These are phyloP conservation scores for carrot (Daucus carota) DNA, from an alignment of 129 eudicot species.

Conservation along the genomic window DNA sequence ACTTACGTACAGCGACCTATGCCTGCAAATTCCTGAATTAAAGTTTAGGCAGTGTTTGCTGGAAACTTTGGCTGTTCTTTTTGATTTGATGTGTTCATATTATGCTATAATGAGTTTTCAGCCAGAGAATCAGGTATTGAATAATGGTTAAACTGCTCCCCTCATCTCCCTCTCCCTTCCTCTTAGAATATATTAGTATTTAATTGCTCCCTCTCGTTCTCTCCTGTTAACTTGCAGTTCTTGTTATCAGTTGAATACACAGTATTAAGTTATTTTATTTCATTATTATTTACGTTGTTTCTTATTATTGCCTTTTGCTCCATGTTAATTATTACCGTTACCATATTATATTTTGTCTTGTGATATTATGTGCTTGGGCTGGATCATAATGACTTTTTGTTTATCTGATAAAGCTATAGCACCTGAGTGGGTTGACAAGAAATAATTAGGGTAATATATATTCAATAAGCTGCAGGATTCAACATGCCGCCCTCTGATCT, in stretches of 20 bases:
- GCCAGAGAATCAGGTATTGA: slow-evolving; percentile 52
- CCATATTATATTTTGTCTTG: not conserved
- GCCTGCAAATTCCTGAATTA: slow-evolving; percentile 77
- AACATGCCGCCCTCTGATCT: slow-evolving; percentile 23
- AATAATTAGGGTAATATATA: slow-evolving; percentile 4
- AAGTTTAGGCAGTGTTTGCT: slow-evolving; percentile 83
- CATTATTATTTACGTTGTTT: not conserved
- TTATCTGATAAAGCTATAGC: not conserved
- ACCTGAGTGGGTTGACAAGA: not conserved
- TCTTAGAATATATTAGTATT: not conserved
- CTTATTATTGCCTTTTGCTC: not conserved
- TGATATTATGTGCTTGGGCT: not conserved
- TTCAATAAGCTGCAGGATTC: slow-evolving; percentile 28
- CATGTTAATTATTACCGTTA: not conserved
- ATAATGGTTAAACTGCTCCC: slow-evolving; percentile 3
- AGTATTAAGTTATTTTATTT: not conserved
- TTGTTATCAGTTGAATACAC: not conserved
- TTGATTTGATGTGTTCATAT: slow-evolving; percentile 78
- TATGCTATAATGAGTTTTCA: slow-evolving; percentile 70
- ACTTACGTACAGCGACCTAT: slow-evolving; percentile 89
- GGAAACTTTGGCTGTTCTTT: slow-evolving; percentile 70
- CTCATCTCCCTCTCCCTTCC: not conserved
- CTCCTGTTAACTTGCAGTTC: not conserved
- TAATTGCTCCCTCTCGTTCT: not conserved
- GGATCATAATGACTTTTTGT: not conserved